These are phyloP conservation scores for Apiospora sp. DNA, from an alignment of 2,329 filamentous ascomycete genomes.

Conservation along the genomic window DNA sequence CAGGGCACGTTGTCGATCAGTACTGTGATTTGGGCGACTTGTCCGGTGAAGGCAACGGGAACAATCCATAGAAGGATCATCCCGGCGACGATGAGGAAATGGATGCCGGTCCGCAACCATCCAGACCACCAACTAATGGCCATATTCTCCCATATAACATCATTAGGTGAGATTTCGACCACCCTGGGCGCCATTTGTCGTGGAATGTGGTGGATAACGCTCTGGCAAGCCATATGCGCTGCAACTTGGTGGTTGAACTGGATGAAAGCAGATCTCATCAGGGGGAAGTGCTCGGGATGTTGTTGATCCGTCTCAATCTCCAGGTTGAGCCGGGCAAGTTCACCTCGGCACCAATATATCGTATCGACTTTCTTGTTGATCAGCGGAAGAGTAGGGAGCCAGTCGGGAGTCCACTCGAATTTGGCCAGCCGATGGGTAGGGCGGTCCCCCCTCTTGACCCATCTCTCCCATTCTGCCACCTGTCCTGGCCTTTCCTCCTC, in stretches of 20 bases:
- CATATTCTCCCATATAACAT: conserved; percentile 98
- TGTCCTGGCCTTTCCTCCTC: conserved; percentile 62
- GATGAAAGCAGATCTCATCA: conserved; percentile 97
- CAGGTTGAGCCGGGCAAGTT: conserved; percentile 85
- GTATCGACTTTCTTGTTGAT: conserved; percentile 92
- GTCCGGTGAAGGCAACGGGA: conserved; percentile 87
- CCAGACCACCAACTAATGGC: conserved; percentile 93
- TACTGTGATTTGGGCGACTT: conserved; percentile 78
- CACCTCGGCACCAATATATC: conserved; percentile 88
- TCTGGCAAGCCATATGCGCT: conserved; percentile 97
- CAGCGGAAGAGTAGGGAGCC: conserved; percentile 81
- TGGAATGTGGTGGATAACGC: conserved; percentile 87
- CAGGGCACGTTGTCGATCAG: conserved; percentile 72
- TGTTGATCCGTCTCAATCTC: conserved; percentile 93
- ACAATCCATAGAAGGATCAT: conserved; percentile 92
- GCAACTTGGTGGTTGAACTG: conserved; percentile 98
- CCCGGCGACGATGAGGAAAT: conserved; percentile 70
- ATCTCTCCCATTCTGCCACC: conserved; percentile 80
- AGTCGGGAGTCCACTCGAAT: conserved; percentile 63
- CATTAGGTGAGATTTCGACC: conserved; percentile 91
- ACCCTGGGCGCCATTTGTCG: conserved; percentile 91
- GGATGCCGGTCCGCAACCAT: conserved; percentile 74
- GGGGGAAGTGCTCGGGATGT: conserved; percentile 82
- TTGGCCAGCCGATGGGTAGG: conserved; percentile 81
- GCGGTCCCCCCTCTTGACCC: conserved; percentile 81